Conservation (phyloP, 768 basidiomycete species). For the Zangia roseola region DNA sequence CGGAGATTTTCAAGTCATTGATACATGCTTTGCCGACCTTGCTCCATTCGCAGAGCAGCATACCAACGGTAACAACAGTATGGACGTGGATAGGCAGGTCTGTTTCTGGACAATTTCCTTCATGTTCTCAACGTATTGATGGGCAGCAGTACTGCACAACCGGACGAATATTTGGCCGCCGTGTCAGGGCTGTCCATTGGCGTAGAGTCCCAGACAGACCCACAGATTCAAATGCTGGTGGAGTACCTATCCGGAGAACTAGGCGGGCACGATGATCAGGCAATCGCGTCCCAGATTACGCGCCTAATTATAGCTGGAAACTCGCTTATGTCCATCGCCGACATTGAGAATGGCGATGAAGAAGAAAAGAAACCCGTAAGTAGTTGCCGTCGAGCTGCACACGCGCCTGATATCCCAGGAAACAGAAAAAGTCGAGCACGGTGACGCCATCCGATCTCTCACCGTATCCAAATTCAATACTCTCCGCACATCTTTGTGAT, state of each 20-base stretch:
- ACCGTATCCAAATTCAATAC: slow-evolving; percentile 66
- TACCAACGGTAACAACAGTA: slow-evolving; percentile 34
- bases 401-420: slow-evolving; percentile 14
- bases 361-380: slow-evolving; percentile 60
- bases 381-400: slow-evolving; percentile 5
- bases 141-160: slow-evolving; percentile 17
- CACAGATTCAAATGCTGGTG: slow-evolving; percentile 80
- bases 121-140: slow-evolving; percentile 9
- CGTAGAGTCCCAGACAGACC: slow-evolving; percentile 55
- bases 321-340: slow-evolving; percentile 60
- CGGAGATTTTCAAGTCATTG: slow-evolving; percentile 94
- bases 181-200: slow-evolving; percentile 87
- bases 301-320: slow-evolving; percentile 90
- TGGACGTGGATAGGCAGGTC: slow-evolving; percentile 69
- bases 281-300: slow-evolving; percentile 68
- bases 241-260: slow-evolving; percentile 88
- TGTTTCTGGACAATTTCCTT: neutral
- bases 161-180: slow-evolving; percentile 79
- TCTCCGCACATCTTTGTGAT: slow-evolving; percentile 72
- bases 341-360: slow-evolving; percentile 32
- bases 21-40: slow-evolving; percentile 82
- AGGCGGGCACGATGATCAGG: slow-evolving; percentile 66
- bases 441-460: slow-evolving; percentile 55
- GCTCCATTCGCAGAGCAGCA: slow-evolving; percentile 48
- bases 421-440: slow-evolving; percentile 67